phyloP scores from a whole-genome alignment of 148 eudicot species.

The Vaccinium darrowii region DNA sequence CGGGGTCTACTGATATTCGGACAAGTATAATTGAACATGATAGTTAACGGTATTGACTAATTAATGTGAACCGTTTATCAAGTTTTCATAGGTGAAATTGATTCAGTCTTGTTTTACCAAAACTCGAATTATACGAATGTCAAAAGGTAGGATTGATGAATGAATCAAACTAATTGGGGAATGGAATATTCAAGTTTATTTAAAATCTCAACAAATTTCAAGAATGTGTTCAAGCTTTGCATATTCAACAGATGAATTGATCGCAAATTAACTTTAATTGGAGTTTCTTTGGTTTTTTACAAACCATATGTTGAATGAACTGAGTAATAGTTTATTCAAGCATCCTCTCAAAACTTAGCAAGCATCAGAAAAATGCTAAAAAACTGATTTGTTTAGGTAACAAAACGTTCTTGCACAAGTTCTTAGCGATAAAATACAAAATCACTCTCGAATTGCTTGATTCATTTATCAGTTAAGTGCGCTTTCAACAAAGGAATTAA shows the following conservation, averaged over 20 bases:
- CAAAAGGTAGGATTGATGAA: background rate
- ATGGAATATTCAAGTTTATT: background rate
- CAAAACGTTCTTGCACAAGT: background rate
- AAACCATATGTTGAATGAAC: background rate
- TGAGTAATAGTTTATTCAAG: background rate
- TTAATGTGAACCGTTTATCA: background rate
- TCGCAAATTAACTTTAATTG: background rate
- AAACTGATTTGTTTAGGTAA: background rate
- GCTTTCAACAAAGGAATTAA: background rate
- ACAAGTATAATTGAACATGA: no score
- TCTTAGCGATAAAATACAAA: background rate
- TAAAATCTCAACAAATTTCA: background rate
- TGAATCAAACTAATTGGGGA: background rate
- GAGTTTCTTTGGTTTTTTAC: no score
- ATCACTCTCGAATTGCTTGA: background rate
- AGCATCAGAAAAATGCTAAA: background rate
- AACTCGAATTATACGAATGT: background rate
- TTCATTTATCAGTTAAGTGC: background rate
- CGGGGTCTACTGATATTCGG: background rate
- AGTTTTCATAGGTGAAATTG: background rate
- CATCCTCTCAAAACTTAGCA: background rate
- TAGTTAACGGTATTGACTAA: background rate
- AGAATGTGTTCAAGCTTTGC: background rate
- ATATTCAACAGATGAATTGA: background rate
- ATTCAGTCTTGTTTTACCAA: background rate